Base-by-base conservation (phyloP, 306 rosid species). In the Ochetophila trinervis region DNA sequence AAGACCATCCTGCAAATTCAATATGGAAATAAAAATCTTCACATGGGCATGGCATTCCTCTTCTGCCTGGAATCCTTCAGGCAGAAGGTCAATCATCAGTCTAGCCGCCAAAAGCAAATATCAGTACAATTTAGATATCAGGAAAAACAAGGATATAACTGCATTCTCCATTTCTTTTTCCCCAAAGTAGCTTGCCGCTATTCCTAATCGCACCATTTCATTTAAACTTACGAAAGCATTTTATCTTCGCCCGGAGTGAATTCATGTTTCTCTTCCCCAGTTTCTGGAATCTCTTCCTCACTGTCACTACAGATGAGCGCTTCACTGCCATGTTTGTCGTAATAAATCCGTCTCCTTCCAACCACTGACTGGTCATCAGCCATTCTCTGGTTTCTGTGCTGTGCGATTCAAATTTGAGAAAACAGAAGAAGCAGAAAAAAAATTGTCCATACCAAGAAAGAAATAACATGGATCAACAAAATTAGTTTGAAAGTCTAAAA, bases 351-450 rank as follows among this genome's bases (percentile, higher is more conserved):
- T 65, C 95, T 87, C 86, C 91, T 89, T 74, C 98, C 95, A 19
- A 89, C 93, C 30, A 93, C 97, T 20, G 98, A 93, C 71, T 93
- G 98, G 60, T 93, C 97, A 57, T 89, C 98, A 37, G 94, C 93
- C 98, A 93, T 93, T 83, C 95, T 93, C 91, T 93, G 97, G 79
- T 93, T 93, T 79, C 98, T 93, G 93, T 60, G 74, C 86, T 77
- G 85, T 62, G 80, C 65, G 74, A 66, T 76, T 76, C 42, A 85
- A 70, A 82, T 75, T 81, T 77, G 74, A 85, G 87, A 84, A 60
- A 27, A 27, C 32, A 76, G 70, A 68, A 66, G 62, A 72, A 79
- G 66, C 82, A 74, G 73, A 69, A 67, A 75, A 57, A 69, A 21
- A 63, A 44, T 78, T 40, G 53, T 53, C 51, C 24, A 51, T 65